Conservation (phyloP, 2,329 filamentous ascomycete genomes). For the Annulohypoxylon truncatum region DNA sequence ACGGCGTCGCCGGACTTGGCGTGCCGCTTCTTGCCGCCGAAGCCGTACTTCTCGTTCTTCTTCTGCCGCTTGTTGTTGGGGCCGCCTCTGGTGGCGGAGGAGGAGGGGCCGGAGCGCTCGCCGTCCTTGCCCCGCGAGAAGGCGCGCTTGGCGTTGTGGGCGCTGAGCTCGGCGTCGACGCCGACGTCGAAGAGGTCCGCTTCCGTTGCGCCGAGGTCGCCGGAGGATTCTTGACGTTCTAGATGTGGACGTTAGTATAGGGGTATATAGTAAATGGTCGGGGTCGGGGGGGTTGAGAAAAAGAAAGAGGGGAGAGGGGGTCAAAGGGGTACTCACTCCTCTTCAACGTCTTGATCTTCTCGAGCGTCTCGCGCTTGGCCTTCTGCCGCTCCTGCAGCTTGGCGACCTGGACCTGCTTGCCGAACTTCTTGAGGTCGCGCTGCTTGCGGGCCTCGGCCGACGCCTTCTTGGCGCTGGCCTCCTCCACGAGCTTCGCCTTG, state of each 20-base stretch:
- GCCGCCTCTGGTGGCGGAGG: too few relatives aligned
- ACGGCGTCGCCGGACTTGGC: constrained; percentile 89
- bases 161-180: constrained; percentile 74
- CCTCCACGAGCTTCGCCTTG: constrained; percentile 91
- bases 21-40: constrained; percentile 94
- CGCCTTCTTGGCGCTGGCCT: constrained; percentile 92
- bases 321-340: constrained; percentile 76
- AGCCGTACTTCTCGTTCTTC: constrained; percentile 95
- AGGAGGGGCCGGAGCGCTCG: constrained; percentile 50
- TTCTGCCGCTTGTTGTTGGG: constrained; percentile 83
- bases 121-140: constrained; percentile 54
- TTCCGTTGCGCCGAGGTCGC: constrained; percentile 75
- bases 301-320: background rate
- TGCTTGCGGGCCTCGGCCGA: constrained; percentile 90
- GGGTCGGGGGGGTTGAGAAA: too few relatives aligned
- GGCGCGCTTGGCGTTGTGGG: constrained; percentile 58
- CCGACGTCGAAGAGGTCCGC: constrained; percentile 92
- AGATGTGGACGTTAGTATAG: constrained; percentile 44
- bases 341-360: constrained; percentile 96
- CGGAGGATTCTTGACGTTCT: constrained; percentile 84
- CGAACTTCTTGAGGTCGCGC: constrained; percentile 98
- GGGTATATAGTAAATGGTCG: background rate
- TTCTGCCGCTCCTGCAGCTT: constrained; percentile 95
- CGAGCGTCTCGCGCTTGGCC: constrained; percentile 90
- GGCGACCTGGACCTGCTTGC: constrained; percentile 96